Base-by-base conservation (phyloP, 768 basidiomycete species). In the Rhodotorula paludigena region DNA sequence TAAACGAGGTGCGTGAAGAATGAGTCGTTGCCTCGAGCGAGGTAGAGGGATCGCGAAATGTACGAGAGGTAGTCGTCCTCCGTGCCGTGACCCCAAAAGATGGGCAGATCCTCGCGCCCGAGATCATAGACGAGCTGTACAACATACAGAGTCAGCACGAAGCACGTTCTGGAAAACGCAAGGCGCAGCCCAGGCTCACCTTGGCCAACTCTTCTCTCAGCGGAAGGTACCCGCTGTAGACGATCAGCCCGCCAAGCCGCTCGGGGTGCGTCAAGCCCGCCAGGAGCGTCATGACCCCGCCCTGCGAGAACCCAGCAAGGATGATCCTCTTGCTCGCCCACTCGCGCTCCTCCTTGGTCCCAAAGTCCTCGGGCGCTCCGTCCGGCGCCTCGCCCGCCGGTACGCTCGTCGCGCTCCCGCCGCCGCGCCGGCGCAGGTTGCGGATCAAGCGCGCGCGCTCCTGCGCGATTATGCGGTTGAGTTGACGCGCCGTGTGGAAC, bases 41-140 rank as follows among this genome's bases (percentile, higher is more conserved):
- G 41, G 10, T 20, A 41, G 41, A 41, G 41, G 20, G 41, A 20
- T 10, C 41, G 41, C 20, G 41, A 20, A 18, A 58, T 65, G n/a
- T 11, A 64, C 70, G 48, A 44, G 18, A 67, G 59, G 39, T 36
- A 58, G 3, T 55, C 55, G 42, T 72, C 70, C 14, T 5, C 25
- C 30, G 30, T 23, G 44, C 70, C 70, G 42, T 72, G 70, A 0
- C 63, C 70, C 70, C 65, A 67, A 14, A 55, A 72, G n/a, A 72
- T 30, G 0, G 70, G 70, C 8, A 72, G 20, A n/a, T 64, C 53
- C 5, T 9, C 20, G 0, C 70, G 58, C 12, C 61, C 42, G 20
- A 72, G 63, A 30, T 72, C 70, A 11, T 49, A 25, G 2, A 54
- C 32, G 59, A 67, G 58, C 66, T 72, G 48, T 4, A 8, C 21